These are phyloP conservation scores for Venustampulla echinocandica DNA, from an alignment of 495 filamentous ascomycete species.

Conservation along the genomic window DNA sequence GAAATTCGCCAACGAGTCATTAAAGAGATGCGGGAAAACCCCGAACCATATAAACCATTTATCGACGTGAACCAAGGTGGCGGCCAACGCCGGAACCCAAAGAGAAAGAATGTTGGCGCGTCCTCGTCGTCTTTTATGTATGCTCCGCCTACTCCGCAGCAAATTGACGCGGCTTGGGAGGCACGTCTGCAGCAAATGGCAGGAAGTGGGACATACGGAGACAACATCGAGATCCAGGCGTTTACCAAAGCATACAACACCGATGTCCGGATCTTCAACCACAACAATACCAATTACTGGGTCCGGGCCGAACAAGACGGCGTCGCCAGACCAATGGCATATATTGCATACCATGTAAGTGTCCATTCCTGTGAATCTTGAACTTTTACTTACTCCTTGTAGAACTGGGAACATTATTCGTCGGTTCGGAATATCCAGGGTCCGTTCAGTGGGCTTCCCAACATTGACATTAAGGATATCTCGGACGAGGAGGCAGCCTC, in stretches of 20 bases:
- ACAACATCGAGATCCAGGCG: slow-evolving; percentile 63
- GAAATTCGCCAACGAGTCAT: slow-evolving; percentile 54
- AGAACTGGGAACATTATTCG: slow-evolving; percentile 68
- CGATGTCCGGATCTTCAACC: slow-evolving; percentile 56
- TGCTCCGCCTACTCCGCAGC: slow-evolving; percentile 36
- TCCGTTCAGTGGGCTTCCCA: slow-evolving; percentile 48
- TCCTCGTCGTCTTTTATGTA: slow-evolving; percentile 24
- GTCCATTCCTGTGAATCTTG: background rate
- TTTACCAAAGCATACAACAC: slow-evolving; percentile 54
- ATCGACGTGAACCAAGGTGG: slow-evolving; percentile 48
- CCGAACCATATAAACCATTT: slow-evolving; percentile 58
- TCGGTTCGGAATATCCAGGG: slow-evolving; percentile 57
- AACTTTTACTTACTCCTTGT: slow-evolving; percentile 9
- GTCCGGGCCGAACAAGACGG: slow-evolving; percentile 35
- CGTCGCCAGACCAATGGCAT: slow-evolving; percentile 33
- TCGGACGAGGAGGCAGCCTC: slow-evolving; percentile 20
- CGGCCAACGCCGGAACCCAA: slow-evolving; percentile 53
- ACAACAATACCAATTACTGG: slow-evolving; percentile 30
- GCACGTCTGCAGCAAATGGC: slow-evolving; percentile 53
- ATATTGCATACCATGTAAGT: slow-evolving; percentile 70
- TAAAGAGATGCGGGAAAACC: slow-evolving; percentile 51
- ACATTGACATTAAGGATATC: slow-evolving; percentile 27
- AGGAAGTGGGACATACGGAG: slow-evolving; percentile 56
- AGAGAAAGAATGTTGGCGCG: slow-evolving; percentile 47
- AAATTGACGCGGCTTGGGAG: slow-evolving; percentile 56